These are phyloP conservation scores for Eucalyptus leucophloia DNA, from an alignment of 345 rosid species.

Conservation along the genomic window DNA sequence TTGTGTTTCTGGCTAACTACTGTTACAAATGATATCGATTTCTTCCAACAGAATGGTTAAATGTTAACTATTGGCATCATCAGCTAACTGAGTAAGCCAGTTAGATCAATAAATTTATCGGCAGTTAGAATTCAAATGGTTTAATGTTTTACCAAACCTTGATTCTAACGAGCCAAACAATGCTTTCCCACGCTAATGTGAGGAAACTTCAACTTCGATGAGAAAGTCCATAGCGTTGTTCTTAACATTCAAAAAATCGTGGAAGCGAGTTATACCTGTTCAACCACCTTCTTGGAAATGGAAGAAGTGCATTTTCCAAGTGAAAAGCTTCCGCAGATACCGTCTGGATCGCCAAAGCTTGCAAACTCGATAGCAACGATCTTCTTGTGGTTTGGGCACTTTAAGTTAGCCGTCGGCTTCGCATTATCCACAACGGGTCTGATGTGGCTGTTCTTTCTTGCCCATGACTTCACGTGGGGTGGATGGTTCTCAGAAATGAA, in stretches of 20 bases:
- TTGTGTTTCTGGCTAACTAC: background rate
- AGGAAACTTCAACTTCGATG: background rate
- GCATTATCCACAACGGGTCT: background rate
- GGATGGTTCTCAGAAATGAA: slow-evolving; percentile 8
- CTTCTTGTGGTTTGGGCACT: slow-evolving; percentile 5
- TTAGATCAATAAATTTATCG: background rate
- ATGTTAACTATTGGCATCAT: background rate
- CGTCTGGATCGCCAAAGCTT: slow-evolving; percentile 21
- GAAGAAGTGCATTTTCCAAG: slow-evolving; percentile 18
- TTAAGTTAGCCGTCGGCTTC: slow-evolving; percentile 7
- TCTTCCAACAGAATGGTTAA: background rate
- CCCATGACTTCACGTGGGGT: slow-evolving; percentile 14
- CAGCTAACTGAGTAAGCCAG: background rate
- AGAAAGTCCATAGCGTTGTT: background rate
- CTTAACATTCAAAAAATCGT: background rate
- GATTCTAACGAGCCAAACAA: background rate
- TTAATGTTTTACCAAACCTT: background rate
- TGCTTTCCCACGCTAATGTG: background rate
- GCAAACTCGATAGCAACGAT: slow-evolving; percentile 15
- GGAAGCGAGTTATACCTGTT: background rate
- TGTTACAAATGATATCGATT: background rate
- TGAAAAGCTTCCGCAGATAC: slow-evolving; percentile 5
- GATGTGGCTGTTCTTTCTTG: slow-evolving; percentile 7
- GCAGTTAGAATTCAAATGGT: background rate
- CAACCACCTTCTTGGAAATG: slow-evolving; percentile 7